Evolutionary conservation across 257 asterid species (phyloP), one percentile per base, ranked within the genome.

Genomic region (Lithospermum erythrorhizon): DNA sequence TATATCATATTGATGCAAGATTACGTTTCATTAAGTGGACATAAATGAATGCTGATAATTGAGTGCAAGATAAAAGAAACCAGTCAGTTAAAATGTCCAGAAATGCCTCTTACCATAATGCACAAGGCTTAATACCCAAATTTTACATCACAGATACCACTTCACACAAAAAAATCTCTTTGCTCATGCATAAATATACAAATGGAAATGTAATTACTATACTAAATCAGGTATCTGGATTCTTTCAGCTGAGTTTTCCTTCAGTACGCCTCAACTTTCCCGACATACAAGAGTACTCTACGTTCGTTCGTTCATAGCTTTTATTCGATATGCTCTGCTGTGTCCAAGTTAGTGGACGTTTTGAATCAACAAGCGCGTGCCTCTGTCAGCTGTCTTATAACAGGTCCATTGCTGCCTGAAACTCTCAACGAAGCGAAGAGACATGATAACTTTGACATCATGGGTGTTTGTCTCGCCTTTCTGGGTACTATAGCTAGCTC

Each of bases 371-470:
- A 82, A 21, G 81, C 86, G 8, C 83, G 82, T 0, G 95, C 90
- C 62, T 83, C 95, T 0, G 93, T 81, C 55, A 84, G 78, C 82
- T 77, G 95, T 82, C 95, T 79, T 60, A 68, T 70, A 23, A 75
- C 71, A 18, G 84, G 84, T 55, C 68, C 82, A 47, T 48, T 62
- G 62, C 76, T 75, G 54, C 90, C 81, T 1, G 96, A 80, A 59
- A 83, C 95, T 68, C 76, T 89, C 68, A 89, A 71, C 17, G 93
- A 77, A 8, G 94, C 77, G 55, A 89, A 86, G 65, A 89, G 95
- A 75, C 95, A 89, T 55, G 95, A 86, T 58, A 89, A 52, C 80
- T 76, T 80, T 21, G 87, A 87, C 72, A 89, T 84, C 94, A 86
- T 79, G 14, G 94, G 93, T 52, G 55, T 80, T 13, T 82, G 67